phyloP scores from a whole-genome alignment of 495 filamentous ascomycete species.

The Lichenothelia convexa region DNA sequence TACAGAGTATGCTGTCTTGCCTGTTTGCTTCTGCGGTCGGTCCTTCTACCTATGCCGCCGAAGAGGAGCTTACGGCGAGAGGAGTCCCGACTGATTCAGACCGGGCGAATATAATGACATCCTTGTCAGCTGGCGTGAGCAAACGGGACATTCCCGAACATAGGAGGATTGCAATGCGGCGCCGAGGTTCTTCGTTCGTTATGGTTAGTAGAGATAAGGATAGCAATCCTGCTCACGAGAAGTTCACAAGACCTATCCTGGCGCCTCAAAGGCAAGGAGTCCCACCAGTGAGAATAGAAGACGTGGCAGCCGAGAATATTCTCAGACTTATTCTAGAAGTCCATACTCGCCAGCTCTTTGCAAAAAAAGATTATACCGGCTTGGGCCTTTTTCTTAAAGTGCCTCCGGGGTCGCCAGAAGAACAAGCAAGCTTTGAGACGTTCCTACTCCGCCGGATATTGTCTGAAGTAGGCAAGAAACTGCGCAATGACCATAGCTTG shows the following conservation, averaged over 20 bases:
- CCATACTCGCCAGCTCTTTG: conserved; percentile 65
- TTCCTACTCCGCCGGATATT: conserved; percentile 65
- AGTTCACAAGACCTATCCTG: conserved; percentile 42
- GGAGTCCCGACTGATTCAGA: too few species aligned
- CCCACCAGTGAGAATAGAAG: conserved; percentile 33
- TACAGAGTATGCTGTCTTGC: conserved; percentile 54
- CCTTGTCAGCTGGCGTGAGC: too few species aligned
- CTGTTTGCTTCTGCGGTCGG: conserved; percentile 76
- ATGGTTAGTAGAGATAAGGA: conserved; percentile 55
- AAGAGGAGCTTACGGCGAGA: conserved; percentile 63
- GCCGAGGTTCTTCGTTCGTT: conserved; percentile 75
- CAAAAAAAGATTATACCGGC: conserved; percentile 75
- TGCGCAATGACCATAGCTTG: conserved; percentile 50
- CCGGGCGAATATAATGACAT: too few species aligned
- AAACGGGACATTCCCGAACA: too few species aligned
- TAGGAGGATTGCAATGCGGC: conserved; percentile 38
- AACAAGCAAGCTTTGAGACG: conserved; percentile 87
- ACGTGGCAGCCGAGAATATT: conserved; percentile 54
- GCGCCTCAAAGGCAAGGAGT: conserved; percentile 34
- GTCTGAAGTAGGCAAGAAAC: conserved; percentile 44
- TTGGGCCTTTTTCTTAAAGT: conserved; percentile 78
- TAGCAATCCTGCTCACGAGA: conserved; percentile 33
- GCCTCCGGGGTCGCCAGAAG: conserved; percentile 78
- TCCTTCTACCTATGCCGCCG: conserved; percentile 59
- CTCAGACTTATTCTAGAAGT: conserved; percentile 57